phyloP scores from a whole-genome alignment of 2,329 filamentous ascomycete genomes.

The Microdochium bolleyi region DNA sequence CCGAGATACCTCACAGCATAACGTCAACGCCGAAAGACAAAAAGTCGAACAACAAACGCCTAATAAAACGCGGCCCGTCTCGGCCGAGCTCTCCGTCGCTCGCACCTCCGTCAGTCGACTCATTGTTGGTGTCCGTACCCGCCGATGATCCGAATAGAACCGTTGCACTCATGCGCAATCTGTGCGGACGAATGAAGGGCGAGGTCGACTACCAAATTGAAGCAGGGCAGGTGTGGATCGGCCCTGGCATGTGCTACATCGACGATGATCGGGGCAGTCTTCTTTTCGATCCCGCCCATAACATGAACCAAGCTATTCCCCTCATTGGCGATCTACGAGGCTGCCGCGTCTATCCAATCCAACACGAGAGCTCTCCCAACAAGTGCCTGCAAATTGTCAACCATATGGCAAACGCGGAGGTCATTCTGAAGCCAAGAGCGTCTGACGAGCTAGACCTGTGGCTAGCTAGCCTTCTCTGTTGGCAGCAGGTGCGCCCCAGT shows the following conservation, averaged over 20 bases:
- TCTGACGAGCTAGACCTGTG: conserved; percentile 66
- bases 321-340: conserved; percentile 69
- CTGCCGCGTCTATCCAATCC: conserved; percentile 57
- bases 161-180: conserved; percentile 66
- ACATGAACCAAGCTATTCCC: conserved; percentile 54
- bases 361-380: conserved; percentile 31
- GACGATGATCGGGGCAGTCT: conserved; percentile 68
- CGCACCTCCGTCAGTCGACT: conserved; percentile 48
- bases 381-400: conserved; percentile 47
- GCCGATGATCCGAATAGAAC: conserved; percentile 65
- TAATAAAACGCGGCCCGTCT: conserved; percentile 47
- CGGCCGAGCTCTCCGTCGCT: conserved; percentile 51
- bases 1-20: conserved; percentile 25
- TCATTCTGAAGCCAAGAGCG: conserved; percentile 57
- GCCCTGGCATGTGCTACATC: conserved; percentile 63
- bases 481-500: conserved; percentile 65
- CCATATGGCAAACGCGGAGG: conserved; percentile 46
- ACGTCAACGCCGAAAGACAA: conserved; percentile 33
- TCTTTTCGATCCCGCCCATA: conserved; percentile 65
- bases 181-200: conserved; percentile 74
- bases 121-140: conserved; percentile 49
- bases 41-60: conserved; percentile 36
- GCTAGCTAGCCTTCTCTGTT: conserved; percentile 73
- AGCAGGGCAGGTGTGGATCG: conserved; percentile 54
- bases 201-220: conserved; percentile 65